Percentiles rank a stretch among this genome's conserved stretches.
These are phyloP conservation scores for Chytriomyces sp. DNA, from an alignment of 192 early-diverging fungal species.

Conservation along the genomic window DNA sequence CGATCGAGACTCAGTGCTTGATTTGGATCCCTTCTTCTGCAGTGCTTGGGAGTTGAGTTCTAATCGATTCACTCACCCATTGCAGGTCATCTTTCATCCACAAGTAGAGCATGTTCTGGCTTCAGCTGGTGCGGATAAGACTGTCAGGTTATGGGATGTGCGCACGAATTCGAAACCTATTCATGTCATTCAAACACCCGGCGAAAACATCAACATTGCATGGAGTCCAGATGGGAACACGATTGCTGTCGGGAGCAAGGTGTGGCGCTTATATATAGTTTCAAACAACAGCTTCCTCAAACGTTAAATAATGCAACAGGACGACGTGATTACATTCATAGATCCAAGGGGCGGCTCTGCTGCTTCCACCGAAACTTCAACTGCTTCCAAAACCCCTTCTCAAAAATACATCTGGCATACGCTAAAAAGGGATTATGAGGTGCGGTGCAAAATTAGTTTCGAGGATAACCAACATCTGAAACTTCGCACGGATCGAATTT, in stretches of 20 bases:
- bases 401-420: conserved; percentile 48
- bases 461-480: neutral
- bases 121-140: conserved; percentile 78
- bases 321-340: conserved; percentile 78
- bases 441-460: neutral
- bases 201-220: conserved; percentile 85
- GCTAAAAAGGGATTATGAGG: conserved; percentile 61
- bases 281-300: neutral
- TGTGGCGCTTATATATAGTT: conserved; percentile 18
- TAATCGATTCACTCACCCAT: neutral
- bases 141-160: conserved; percentile 82
- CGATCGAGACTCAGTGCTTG: no score
- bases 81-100: conserved; percentile 73
- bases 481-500: no score
- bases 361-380: neutral
- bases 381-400: neutral
- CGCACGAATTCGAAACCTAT: conserved; percentile 62
- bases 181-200: conserved; percentile 65
- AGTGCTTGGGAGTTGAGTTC: no score
- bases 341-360: conserved; percentile 63
- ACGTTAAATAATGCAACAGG: conserved; percentile 44
- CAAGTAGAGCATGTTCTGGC: conserved; percentile 71
- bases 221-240: conserved; percentile 80
- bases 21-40: no score
- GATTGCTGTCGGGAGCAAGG: conserved; percentile 86